Evolutionary conservation across 1,139 yeast genomes (phyloP), one percentile per base, ranked within the genome.

Genomic region (Waltiozyma sp.): DNA sequence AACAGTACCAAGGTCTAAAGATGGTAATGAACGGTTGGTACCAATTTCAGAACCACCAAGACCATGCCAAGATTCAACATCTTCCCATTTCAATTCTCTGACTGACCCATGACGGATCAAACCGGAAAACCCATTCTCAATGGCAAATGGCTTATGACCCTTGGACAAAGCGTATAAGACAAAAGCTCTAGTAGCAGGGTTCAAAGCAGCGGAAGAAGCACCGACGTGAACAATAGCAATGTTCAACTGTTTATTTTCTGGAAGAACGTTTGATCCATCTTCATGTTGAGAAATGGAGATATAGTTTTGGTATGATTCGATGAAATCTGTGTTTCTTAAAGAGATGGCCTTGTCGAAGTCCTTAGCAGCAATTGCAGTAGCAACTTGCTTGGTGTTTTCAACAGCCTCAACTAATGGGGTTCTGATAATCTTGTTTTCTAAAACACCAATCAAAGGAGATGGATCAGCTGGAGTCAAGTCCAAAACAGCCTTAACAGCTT

Each of bases 131-230:
- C 91, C 91, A 56, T 82, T 80, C 57, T 79, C 77, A 47, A 83
- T 80, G 16, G 88, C 89, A 56, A 65, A 78, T 19, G 85, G 81
- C 39, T 65, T 74, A 62, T 83, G 93, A 34, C 93, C 93, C 53
- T 75, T 73, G 4, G 89, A 79, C 65, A 82, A 65, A 65, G 88
- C 78, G 63, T 77, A 82, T 19, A 82, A 69, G 4, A 87, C 81
- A 59, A 82, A 81, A 21, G 91, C 79, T 57, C 82, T 73, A 15
- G 83, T 81, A 2, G 88, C 88, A 44, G 85, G 73, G 53, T 83
- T 83, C 74, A 83, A 72, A 43, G 88, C 91, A 45, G 88, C 85
- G 16, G 89, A 83, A 26, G 91, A 88, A 1, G 93, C 93, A 53
- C 93, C 93, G 39, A 82, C 80, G 54, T 82, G 84, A 37, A 83